Percentiles rank a stretch among this genome's conserved stretches.
Evolutionary conservation across 2,329 filamentous ascomycete species (phyloP).

Genomic region (Ceratocystis cubensis): DNA sequence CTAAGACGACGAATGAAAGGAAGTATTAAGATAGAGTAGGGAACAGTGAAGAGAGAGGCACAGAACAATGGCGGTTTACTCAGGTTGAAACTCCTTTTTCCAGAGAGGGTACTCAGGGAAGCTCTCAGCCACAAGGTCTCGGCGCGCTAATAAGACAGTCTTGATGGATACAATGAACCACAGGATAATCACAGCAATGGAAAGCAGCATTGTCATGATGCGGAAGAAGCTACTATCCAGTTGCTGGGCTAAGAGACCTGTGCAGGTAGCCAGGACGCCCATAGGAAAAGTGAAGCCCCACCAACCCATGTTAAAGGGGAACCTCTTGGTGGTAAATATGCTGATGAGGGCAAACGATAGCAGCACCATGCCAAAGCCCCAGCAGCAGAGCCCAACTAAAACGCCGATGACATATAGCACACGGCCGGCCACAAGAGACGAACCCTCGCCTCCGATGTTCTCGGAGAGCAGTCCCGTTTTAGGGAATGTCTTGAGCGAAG

Average conservation of each 20-base stretch:
- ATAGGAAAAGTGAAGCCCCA: slow-evolving; percentile 38
- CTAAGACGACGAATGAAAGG: background rate
- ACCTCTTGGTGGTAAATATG: slow-evolving; percentile 30
- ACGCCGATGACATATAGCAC: slow-evolving; percentile 49
- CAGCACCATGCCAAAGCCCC: slow-evolving; percentile 36
- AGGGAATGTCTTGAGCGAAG: slow-evolving; percentile 34
- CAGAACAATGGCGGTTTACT: slow-evolving; percentile 9
- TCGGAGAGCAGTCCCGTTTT: slow-evolving; percentile 26
- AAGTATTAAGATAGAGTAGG: background rate
- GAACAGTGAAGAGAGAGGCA: background rate
- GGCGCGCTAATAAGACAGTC: slow-evolving; percentile 29
- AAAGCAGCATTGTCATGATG: slow-evolving; percentile 31
- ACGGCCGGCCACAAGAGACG: slow-evolving; percentile 30
- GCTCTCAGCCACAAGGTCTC: slow-evolving; percentile 20
- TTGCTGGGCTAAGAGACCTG: slow-evolving; percentile 31
- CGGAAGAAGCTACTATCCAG: slow-evolving; percentile 35
- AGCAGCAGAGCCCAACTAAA: slow-evolving; percentile 33
- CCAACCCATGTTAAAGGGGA: slow-evolving; percentile 38
- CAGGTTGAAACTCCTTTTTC: slow-evolving; percentile 21
- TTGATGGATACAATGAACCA: slow-evolving; percentile 33
- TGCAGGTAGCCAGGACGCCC: slow-evolving; percentile 34
- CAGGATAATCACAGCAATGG: slow-evolving; percentile 31
- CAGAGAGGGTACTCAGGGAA: slow-evolving; percentile 20
- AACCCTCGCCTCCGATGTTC: slow-evolving; percentile 23
- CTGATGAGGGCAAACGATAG: slow-evolving; percentile 34